These are phyloP conservation scores for Olyra latifolia DNA, from an alignment of 176 grass and related monocot species.

Conservation along the genomic window DNA sequence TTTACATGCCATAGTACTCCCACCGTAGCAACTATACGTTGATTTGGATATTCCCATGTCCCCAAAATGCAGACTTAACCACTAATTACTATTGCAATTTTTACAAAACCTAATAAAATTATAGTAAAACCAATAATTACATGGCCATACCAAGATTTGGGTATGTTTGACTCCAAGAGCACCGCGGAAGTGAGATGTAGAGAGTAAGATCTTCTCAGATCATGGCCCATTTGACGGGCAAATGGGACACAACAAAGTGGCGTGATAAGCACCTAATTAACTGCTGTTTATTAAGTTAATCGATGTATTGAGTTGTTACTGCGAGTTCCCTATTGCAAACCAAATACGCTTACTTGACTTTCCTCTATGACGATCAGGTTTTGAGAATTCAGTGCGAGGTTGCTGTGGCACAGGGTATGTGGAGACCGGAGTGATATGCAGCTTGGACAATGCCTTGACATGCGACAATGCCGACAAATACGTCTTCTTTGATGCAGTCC, in stretches of 20 bases:
- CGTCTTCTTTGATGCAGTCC: slow-evolving; percentile 39
- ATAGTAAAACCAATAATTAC: no score
- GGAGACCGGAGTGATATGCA: slow-evolving; percentile 26
- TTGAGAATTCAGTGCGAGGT: slow-evolving; percentile 15
- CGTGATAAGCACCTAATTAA: background rate
- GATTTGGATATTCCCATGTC: no score
- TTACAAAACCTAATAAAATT: no score
- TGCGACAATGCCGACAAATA: slow-evolving; percentile 23
- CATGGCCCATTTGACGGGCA: no score
- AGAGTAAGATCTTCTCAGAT: no score
- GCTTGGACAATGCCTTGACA: slow-evolving; percentile 19
- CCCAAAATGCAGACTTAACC: no score
- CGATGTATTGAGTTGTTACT: background rate
- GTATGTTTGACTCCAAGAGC: no score
- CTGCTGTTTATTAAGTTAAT: background rate
- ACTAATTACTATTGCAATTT: no score
- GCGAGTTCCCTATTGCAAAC: background rate
- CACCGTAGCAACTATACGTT: no score
- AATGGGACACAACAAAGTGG: background rate
- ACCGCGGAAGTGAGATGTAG: no score
- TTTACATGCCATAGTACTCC: no score
- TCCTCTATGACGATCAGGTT: slow-evolving; percentile 2
- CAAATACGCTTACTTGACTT: background rate
- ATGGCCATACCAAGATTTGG: no score
- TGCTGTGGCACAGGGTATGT: slow-evolving; percentile 39